A percentile compares a stretch with the other conserved stretches of the same genome.
These are phyloP conservation scores for Chrysanthemum lavandulifolium DNA, from an alignment of 129 eudicot species.

Conservation along the genomic window DNA sequence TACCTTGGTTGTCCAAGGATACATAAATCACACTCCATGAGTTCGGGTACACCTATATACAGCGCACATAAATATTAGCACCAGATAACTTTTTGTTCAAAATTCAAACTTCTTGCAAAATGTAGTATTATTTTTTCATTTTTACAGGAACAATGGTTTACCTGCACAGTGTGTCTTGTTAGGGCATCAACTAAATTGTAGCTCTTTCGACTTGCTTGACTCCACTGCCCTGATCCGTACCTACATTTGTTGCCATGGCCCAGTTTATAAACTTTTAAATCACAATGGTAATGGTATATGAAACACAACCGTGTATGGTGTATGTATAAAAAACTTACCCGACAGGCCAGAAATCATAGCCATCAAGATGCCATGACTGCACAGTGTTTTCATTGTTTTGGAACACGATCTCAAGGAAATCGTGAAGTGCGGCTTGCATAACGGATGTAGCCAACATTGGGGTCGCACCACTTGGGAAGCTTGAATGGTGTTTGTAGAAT, in stretches of 20 bases:
- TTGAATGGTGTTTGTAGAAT: conserved; percentile 55
- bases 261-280: conserved; percentile 18
- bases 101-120: not conserved
- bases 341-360: conserved; percentile 94
- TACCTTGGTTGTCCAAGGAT: conserved; percentile 94
- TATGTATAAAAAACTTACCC: conserved; percentile 52
- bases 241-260: conserved; percentile 33
- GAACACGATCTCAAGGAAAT: conserved; percentile 78
- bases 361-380: conserved; percentile 98
- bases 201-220: conserved; percentile 48
- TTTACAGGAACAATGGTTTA: conserved; percentile 23
- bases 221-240: conserved; percentile 84
- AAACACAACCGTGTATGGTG: not conserved
- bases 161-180: conserved; percentile 88
- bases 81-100: not conserved
- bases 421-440: conserved; percentile 59
- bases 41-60: conserved; percentile 74
- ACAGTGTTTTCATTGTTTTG: conserved; percentile 69
- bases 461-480: conserved; percentile 42
- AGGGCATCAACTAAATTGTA: conserved; percentile 91
- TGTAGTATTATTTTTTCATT: not conserved
- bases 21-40: conserved; percentile 81
- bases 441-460: conserved; percentile 59
- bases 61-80: not conserved
- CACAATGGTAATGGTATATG: not conserved